Percentiles rank a stretch among this genome's conserved stretches.
Conservation (phyloP, 2,329 filamentous ascomycete genomes). For the Didymella lethalis region DNA sequence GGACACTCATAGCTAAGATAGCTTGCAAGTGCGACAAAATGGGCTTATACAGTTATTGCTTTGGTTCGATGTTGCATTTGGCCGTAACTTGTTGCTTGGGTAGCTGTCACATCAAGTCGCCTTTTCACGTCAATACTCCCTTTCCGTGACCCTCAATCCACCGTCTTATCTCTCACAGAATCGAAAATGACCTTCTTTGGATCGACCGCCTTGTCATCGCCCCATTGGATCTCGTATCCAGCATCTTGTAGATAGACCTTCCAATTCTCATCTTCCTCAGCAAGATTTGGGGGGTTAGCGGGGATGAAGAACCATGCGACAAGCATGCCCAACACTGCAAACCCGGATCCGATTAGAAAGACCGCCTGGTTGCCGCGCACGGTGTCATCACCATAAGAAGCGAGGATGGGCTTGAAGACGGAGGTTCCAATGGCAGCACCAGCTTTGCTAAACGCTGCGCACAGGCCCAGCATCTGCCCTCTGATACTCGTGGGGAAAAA, state of each 20-base stretch:
- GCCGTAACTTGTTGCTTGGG: neutral
- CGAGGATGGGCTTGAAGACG: conserved; percentile 38
- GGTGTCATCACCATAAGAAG: conserved; percentile 31
- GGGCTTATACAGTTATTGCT: neutral
- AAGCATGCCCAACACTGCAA: conserved; percentile 35
- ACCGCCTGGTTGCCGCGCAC: conserved; percentile 36
- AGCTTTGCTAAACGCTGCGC: conserved; percentile 35
- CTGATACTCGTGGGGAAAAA: conserved; percentile 39
- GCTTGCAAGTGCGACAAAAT: neutral
- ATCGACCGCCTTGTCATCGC: conserved; percentile 31
- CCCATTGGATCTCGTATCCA: conserved; percentile 37
- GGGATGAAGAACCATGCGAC: conserved; percentile 45
- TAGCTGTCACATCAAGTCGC: neutral
- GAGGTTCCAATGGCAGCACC: conserved; percentile 39
- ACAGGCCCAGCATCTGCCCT: conserved; percentile 39
- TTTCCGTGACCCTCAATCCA: neutral
- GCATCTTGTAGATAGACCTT: conserved; percentile 33
- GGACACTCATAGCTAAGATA: neutral
- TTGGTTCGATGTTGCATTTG: neutral
- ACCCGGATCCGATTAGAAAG: conserved; percentile 37
- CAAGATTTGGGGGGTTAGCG: conserved; percentile 32
- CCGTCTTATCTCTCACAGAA: conserved; percentile 13
- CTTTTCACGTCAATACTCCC: neutral
- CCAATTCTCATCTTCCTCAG: conserved; percentile 42
- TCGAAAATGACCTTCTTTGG: conserved; percentile 23